Evolutionary conservation across 768 basidiomycete genomes (phyloP).

Genomic region (Lyophyllum atratum): DNA sequence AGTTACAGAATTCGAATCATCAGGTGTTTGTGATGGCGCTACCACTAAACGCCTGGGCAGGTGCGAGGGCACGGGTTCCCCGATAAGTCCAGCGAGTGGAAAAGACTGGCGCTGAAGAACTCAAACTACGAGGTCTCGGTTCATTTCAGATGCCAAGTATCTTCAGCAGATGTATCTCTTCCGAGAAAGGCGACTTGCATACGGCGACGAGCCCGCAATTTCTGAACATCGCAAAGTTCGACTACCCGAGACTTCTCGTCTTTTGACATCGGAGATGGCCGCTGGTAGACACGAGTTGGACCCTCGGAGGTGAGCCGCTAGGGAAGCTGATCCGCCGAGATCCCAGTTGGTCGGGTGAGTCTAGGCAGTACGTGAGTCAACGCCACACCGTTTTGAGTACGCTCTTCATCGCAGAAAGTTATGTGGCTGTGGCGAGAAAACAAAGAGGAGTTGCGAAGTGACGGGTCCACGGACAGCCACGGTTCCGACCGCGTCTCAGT

Average conservation of each 20-base stretch:
- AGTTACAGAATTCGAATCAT: too few species aligned
- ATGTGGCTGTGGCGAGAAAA: not conserved
- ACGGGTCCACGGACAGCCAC: too few species aligned
- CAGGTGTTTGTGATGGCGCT: too few species aligned
- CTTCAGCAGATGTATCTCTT: constrained; percentile 33
- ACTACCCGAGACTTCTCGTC: constrained; percentile 15
- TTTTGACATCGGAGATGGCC: constrained; percentile 28
- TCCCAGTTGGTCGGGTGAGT: not conserved
- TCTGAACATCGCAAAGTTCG: constrained; percentile 41
- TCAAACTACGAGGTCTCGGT: too few species aligned
- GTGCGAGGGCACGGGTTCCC: too few species aligned
- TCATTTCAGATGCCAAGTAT: too few species aligned
- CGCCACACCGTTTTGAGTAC: not conserved
- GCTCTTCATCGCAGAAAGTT: not conserved
- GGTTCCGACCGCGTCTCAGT: too few species aligned
- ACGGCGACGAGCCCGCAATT: constrained; percentile 57
- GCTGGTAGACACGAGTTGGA: too few species aligned
- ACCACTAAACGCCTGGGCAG: too few species aligned
- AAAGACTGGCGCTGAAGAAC: too few species aligned
- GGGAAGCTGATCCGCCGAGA: constrained; percentile 28
- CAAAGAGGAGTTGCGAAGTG: not conserved
- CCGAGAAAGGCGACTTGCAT: constrained; percentile 35
- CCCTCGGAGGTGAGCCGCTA: constrained; percentile 28
- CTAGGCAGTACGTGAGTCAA: not conserved
- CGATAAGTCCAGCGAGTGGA: too few species aligned